Evolutionary conservation across 1,139 yeast species (phyloP), one percentile per base, ranked within the genome.

Genomic region (Blastobotrys arbuscula): DNA sequence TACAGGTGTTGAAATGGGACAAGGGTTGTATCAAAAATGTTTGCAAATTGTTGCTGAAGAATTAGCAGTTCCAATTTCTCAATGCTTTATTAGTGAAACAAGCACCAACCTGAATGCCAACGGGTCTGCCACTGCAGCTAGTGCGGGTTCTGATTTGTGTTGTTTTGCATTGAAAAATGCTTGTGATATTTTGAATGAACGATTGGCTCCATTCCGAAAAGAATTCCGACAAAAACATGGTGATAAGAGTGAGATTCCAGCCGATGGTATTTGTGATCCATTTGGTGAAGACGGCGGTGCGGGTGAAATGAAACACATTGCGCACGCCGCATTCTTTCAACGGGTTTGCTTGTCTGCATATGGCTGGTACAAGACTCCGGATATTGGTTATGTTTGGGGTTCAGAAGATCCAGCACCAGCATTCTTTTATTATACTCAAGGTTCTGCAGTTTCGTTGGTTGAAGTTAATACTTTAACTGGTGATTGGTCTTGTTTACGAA

Each of bases 1-100:
- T 42, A 77, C 76, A 42, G 77, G 77, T 46, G 72, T 72, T n/a
- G 77, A 73, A 52, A 73, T 73, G 66, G 77, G 77, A 21, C 77
- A 73, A 54, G 77, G 77, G n/a, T 56, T 73, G 40, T 67, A 69
- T 47, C 72, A 76, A n/a, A 73, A 73, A 54, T 72, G 72, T 76
- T 64, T 68, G 12, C 72, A 71, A 74, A 57, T 73, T 34, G 68
- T 70, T 24, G 76, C 77, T 1, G 61, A 69, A 44, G 74, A 69
- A 52, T 62, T 73, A 30, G 62, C 63, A 3, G 72, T 72, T 12
- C 70, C 73, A 2, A 54, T 70, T 34, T 71, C 69, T 2, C 56
- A 66, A 35, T 67, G 71, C 2, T 72, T 69, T 52, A 67, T 72
- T 33, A 66, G 72, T 33, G 77, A 73, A 54, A 72, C 76, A 1